Base-by-base conservation (phyloP, 495 filamentous ascomycete genomes). In the Cercophora sp. region DNA sequence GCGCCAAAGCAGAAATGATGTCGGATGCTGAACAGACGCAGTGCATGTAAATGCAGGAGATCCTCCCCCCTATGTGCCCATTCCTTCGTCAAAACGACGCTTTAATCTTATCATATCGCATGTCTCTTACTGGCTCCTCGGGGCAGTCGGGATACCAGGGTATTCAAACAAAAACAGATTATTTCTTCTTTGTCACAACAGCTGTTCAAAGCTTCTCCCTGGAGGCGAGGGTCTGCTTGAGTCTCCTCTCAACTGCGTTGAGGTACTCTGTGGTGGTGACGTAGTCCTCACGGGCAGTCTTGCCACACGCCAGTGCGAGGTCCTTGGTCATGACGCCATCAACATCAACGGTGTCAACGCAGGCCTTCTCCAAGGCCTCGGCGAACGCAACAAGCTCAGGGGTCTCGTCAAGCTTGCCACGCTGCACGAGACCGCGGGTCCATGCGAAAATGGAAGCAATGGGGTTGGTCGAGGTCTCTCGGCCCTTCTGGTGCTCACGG, bases 241-340 rank as follows among this genome's bases (percentile, higher is more conserved):
- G 72, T 66, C 89, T 73, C 69, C 80, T 81, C 83, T 96, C 91
- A 44, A 97, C 89, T 8, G 91, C 91, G 61, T 84, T 79, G 70
- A 96, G 66, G 75, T 95, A 96, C 73, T 90, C 88, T 53, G 70
- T 77, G 48, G 93, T 98, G 11, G 89, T 95, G 37, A 92, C 93
- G 75, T 89, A 96, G 55, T 86, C 84, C 64, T 79, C 80, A 40
- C 88, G 80, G 36, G 81, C 85, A 53, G 84, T 88, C 79, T 87
- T 87, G 60, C 93, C 93, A 66, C 89, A 91, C 24, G 90, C 84
- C 25, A 98, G 80, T 15, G 92, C 92, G 58, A 98, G 69, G 72
- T 98, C 93, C 83, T 98, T 98, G 63, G 93, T 98, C 93, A 97
- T 98, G 74, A 96, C 87, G 42, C 88, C 88, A 60, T 96, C 90